A percentile compares a stretch with the other conserved stretches of the same genome.
These are phyloP conservation scores for Kwoniella shandongensis DNA, from an alignment of 768 basidiomycete genomes.

Conservation along the genomic window DNA sequence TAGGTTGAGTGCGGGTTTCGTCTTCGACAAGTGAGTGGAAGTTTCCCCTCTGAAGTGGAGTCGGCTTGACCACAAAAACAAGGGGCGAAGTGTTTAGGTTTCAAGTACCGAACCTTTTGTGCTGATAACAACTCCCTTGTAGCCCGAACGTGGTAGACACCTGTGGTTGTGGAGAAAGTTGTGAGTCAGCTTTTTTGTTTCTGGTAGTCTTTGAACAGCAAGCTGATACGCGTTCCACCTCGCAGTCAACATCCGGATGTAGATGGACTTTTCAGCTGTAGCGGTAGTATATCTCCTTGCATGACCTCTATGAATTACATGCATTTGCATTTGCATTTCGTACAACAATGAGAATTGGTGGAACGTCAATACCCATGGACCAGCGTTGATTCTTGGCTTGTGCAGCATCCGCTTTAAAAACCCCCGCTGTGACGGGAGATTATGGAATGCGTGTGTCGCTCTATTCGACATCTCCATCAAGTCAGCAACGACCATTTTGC, in stretches of 20 bases:
- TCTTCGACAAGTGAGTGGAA: slow-evolving; percentile 47
- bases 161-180: slow-evolving; percentile 49
- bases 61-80: too few relatives aligned
- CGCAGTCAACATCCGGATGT: slow-evolving; percentile 23
- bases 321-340: not conserved
- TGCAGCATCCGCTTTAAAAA: too few relatives aligned
- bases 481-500: too few relatives aligned
- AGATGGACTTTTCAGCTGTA: not conserved
- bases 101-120: too few relatives aligned
- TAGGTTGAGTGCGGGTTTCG: slow-evolving; percentile 62
- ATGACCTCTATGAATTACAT: too few relatives aligned
- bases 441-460: too few relatives aligned
- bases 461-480: too few relatives aligned
- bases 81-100: too few relatives aligned
- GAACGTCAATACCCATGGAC: slow-evolving; percentile 2
- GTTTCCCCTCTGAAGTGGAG: not conserved
- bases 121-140: not conserved
- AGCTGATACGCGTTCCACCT: slow-evolving; percentile 1
- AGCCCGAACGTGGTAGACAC: slow-evolving; percentile 48
- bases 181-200: slow-evolving; percentile 26
- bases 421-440: too few relatives aligned
- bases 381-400: too few relatives aligned
- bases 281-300: too few relatives aligned
- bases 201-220: not conserved
- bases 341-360: not conserved